Evolutionary conservation across 2,329 filamentous ascomycete genomes (phyloP).

Genomic region (Cryphonectria carpinicola): DNA sequence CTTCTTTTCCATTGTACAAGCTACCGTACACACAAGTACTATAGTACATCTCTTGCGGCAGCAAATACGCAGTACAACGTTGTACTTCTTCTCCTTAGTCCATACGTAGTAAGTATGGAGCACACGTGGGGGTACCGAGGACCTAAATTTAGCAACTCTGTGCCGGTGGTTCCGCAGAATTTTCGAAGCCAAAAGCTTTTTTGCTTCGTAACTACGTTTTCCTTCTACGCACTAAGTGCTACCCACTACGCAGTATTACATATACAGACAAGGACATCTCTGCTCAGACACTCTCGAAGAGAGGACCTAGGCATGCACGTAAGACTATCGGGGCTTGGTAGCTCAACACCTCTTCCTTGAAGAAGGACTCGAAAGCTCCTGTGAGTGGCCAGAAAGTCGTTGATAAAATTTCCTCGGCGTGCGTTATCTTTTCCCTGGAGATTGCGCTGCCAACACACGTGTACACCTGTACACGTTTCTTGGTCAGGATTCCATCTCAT

Average conservation of each 20-base stretch:
- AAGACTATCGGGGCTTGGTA: background rate
- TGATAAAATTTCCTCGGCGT: background rate
- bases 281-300: background rate
- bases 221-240: background rate
- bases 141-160: background rate
- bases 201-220: background rate
- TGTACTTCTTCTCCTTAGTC: background rate
- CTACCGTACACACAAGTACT: background rate
- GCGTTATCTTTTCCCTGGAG: background rate
- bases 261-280: background rate
- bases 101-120: background rate
- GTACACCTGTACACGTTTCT: too few species aligned
- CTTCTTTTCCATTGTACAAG: background rate
- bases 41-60: background rate
- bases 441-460: background rate
- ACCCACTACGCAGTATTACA: background rate
- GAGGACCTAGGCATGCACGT: background rate
- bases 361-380: too few species aligned
- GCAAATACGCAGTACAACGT: background rate
- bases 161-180: background rate
- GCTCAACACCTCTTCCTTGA: background rate
- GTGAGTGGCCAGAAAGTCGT: background rate
- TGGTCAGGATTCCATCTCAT: too few species aligned
- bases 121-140: background rate
- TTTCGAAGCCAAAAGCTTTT: background rate